Conservation (phyloP, 257 asterid genomes). For the Datura wrightii region DNA sequence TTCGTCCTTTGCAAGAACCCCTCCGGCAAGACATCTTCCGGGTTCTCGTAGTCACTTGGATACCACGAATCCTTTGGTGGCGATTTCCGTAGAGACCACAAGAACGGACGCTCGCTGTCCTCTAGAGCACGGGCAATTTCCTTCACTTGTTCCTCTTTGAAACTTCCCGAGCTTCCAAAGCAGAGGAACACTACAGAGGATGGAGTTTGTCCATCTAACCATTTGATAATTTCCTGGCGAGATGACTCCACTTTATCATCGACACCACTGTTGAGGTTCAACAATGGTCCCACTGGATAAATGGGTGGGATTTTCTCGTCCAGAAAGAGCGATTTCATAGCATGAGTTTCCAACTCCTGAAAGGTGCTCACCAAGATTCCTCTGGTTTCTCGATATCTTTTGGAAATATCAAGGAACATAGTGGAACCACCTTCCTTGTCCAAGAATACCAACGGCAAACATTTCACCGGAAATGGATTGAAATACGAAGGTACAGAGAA, state of each 20-base stretch:
- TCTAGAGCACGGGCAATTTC: slow-evolving; percentile 25
- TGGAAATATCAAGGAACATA: not conserved
- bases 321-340: slow-evolving; percentile 28
- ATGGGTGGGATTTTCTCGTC: slow-evolving; percentile 36
- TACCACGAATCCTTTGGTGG: slow-evolving; percentile 6
- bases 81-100: slow-evolving; percentile 32
- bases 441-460: slow-evolving; percentile 36
- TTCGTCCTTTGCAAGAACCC: slow-evolving; percentile 34
- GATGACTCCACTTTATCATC: not conserved
- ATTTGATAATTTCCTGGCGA: not conserved
- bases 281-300: slow-evolving; percentile 56
- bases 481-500: not conserved
- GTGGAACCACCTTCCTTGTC: slow-evolving; percentile 23
- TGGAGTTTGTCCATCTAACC: not conserved
- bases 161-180: slow-evolving; percentile 28
- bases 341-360: slow-evolving; percentile 48
- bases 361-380: slow-evolving; percentile 58
- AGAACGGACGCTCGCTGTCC: slow-evolving; percentile 18
- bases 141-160: slow-evolving; percentile 1
- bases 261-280: slow-evolving; percentile 24
- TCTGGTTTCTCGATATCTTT: slow-evolving; percentile 35
- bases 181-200: slow-evolving; percentile 2
- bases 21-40: slow-evolving; percentile 29
- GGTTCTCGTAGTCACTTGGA: slow-evolving; percentile 19
- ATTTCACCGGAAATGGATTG: slow-evolving; percentile 41